Base-by-base conservation (phyloP, 305 asterid genomes). In the Withania somnifera region DNA sequence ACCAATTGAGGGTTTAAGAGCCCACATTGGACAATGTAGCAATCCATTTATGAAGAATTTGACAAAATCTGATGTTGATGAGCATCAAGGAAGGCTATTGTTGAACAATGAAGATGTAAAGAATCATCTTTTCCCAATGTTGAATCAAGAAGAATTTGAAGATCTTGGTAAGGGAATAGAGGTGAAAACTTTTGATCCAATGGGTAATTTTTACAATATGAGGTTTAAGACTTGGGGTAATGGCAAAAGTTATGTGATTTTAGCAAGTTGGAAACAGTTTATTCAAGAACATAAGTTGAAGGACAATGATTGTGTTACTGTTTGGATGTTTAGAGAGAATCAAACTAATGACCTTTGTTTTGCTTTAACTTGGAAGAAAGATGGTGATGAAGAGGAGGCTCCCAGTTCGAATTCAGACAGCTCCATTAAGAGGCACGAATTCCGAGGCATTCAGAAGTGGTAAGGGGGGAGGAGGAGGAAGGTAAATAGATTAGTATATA, bases 251-350 rank as follows among this genome's bases (percentile, higher is more conserved):
- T 73, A 61, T 67, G 84, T 83, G 7, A 77, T 85, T 0, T 19
- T 30, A 1, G 10, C 47, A 2, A 83, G 80, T 8, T 85, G 86
- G 88, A 82, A 4, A 2, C 3, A 22, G 11, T 64, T 85, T 5
- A 3, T 45, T 36, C 8, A 52, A 0, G 30, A 77, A 1, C 79
- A 81, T 28, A 1, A 22, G 0, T 67, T 79, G 52, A 10, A 47
- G 28, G 36, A 1, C 0, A 1, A 2, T 7, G 2, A 85, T 53
- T 28, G 50, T 56, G 40, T 76, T n/a, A 38, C 52, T 7, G 47
- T 80, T 58, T 82, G 86, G 88, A 47, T 76, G 82, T 85, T 85
- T 32, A 67, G 80, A 0, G 58, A 52, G 26, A 52, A 0, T 6
- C 1, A 6, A 1, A 68, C 13, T 2, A 5, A 20, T 6, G 10